phyloP scores from a whole-genome alignment of 768 basidiomycete genomes.

The Cystofilobasidium capitatum region DNA sequence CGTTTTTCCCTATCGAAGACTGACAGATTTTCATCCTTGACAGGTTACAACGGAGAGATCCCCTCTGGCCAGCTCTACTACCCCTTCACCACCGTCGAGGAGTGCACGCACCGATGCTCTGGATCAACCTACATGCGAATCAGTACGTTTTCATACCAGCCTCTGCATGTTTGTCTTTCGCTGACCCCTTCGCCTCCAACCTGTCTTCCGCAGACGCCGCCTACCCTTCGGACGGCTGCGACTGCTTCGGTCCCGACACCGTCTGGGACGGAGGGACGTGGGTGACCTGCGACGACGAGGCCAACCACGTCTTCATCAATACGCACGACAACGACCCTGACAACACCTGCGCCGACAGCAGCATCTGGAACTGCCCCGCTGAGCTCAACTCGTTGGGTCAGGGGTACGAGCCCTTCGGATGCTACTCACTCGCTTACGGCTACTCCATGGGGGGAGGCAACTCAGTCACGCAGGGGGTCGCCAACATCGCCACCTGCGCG shows the following conservation, averaged over 20 bases:
- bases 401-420: not conserved
- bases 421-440: not conserved
- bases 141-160: not conserved
- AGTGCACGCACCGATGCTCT: not conserved
- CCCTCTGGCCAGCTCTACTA: not conserved
- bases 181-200: not conserved
- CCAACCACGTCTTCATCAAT: not conserved
- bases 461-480: not conserved
- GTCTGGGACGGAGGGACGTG: not conserved
- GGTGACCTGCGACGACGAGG: not conserved
- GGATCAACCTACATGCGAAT: not conserved
- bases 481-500: not conserved
- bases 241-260: not conserved
- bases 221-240: not conserved
- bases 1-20: not conserved
- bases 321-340: not conserved
- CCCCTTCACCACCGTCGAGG: not conserved
- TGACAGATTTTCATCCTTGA: not conserved
- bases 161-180: not conserved
- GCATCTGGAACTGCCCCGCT: not conserved
- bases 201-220: not conserved
- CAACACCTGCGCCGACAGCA: not conserved
- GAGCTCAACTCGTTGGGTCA: not conserved
- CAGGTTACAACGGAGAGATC: no score
- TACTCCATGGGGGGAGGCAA: no score